Evolutionary conservation across 2,329 filamentous ascomycete species (phyloP).

Genomic region (Ophiostoma sp.): DNA sequence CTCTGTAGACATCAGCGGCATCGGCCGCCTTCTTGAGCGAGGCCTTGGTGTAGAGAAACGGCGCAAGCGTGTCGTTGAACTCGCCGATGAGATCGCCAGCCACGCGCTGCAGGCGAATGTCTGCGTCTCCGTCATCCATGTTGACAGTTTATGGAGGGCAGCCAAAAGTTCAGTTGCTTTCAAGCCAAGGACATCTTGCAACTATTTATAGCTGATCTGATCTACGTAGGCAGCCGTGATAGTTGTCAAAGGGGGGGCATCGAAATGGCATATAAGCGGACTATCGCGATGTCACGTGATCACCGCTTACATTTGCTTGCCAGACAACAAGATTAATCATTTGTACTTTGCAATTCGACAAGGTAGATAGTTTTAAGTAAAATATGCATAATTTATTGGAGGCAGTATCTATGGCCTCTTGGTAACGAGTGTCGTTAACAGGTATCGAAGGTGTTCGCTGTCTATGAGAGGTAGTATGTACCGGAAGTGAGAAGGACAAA

Average conservation of each 20-base stretch:
- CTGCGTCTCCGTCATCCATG: conserved; percentile 58
- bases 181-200: background rate
- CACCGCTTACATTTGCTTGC: background rate
- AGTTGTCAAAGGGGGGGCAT: background rate
- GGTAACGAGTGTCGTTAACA: background rate
- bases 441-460: background rate
- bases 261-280: background rate
- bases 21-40: background rate
- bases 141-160: background rate
- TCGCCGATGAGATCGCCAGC: conserved; percentile 56
- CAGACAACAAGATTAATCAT: background rate
- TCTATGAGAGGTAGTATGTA: background rate
- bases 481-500: background rate
- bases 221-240: background rate
- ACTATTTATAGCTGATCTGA: background rate
- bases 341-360: background rate
- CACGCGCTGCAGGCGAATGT: conserved; percentile 57
- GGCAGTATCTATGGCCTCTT: background rate
- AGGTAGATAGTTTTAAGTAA: background rate
- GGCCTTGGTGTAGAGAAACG: conserved; percentile 40
- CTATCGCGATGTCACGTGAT: background rate
- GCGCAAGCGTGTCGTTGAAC: conserved; percentile 49
- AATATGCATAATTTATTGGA: background rate
- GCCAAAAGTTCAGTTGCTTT: background rate
- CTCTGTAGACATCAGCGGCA: background rate